Percentiles rank a stretch among this genome's conserved stretches.
Evolutionary conservation across 1,139 yeast genomes (phyloP).

Genomic region (Geotrichum histeridarum): DNA sequence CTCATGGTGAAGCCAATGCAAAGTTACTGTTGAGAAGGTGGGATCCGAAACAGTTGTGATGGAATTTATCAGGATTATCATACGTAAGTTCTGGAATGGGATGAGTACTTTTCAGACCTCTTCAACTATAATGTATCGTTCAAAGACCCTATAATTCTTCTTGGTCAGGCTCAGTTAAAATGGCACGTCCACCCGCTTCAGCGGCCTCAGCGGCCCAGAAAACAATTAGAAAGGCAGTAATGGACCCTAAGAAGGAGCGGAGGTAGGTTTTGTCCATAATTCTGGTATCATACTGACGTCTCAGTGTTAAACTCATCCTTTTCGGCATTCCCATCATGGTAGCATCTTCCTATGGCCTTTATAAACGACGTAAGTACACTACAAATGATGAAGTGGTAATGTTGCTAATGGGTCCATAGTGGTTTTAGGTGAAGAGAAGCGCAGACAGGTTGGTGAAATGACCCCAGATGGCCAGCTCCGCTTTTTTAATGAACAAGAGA

Average conservation of each 20-base stretch:
- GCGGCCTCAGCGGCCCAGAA: conserved; percentile 5
- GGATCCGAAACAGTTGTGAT: no score
- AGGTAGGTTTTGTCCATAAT: conserved; percentile 5
- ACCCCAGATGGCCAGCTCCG: conserved; percentile 47
- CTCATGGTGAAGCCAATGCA: background rate
- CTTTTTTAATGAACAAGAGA: conserved; percentile 45
- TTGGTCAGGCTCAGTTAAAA: background rate
- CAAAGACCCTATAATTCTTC: no score
- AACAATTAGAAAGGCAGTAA: conserved; percentile 10
- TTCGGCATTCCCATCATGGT: conserved; percentile 41
- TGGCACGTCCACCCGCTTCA: conserved; percentile 17
- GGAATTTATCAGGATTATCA: no score
- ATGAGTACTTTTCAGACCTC: no score
- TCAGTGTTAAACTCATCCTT: conserved; percentile 39
- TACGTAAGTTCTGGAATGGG: no score
- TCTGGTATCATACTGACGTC: background rate
- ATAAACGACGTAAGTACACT: conserved; percentile 34
- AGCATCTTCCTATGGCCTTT: conserved; percentile 39
- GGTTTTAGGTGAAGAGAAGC: conserved; percentile 44
- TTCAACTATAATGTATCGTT: no score
- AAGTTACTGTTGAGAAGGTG: background rate
- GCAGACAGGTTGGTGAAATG: conserved; percentile 46
- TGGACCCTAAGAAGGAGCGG: conserved; percentile 18
- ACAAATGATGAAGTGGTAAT: background rate
- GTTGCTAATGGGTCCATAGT: conserved; percentile 26